Evolutionary conservation across 345 rosid species (phyloP).

Genomic region (Microcos paniculata): DNA sequence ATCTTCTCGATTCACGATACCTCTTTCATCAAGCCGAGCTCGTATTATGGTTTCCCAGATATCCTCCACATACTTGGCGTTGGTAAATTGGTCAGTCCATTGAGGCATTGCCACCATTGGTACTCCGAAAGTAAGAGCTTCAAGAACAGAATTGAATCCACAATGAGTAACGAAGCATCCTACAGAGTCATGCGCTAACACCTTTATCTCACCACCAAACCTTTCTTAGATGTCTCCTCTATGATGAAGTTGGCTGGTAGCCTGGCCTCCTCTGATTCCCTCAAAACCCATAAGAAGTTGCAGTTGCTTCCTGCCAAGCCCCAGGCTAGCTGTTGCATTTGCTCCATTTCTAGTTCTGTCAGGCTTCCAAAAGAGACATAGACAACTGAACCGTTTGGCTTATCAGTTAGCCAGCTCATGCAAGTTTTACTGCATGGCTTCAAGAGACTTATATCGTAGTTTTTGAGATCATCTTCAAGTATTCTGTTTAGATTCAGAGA

Average conservation of each 20-base stretch:
- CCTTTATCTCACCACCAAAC: background rate
- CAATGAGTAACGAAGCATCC: slow-evolving; percentile 14
- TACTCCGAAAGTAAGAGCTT: background rate
- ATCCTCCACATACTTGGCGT: slow-evolving; percentile 22
- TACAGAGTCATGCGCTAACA: slow-evolving; percentile 1
- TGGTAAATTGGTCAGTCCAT: slow-evolving; percentile 12
- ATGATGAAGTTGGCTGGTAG: slow-evolving; percentile 36
- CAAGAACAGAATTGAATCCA: slow-evolving; percentile 5
- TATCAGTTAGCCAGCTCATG: slow-evolving; percentile 42
- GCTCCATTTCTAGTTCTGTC: slow-evolving; percentile 37
- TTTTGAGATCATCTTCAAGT: slow-evolving; percentile 47
- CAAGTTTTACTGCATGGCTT: slow-evolving; percentile 29
- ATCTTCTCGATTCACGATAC: slow-evolving; percentile 12
- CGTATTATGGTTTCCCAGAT: slow-evolving; percentile 18
- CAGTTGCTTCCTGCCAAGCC: slow-evolving; percentile 32
- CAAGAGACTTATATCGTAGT: slow-evolving; percentile 43
- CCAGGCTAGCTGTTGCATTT: slow-evolving; percentile 46
- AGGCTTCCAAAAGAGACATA: slow-evolving; percentile 53
- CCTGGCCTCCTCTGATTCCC: slow-evolving; percentile 42
- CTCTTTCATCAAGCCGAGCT: slow-evolving; percentile 4
- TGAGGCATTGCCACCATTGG: background rate
- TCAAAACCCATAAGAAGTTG: slow-evolving; percentile 49
- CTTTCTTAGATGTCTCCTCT: slow-evolving; percentile 17
- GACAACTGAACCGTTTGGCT: slow-evolving; percentile 37
- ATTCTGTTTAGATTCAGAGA: slow-evolving; percentile 36